phyloP scores from a whole-genome alignment of 805 yeast species.

The Starmerella vitae region DNA sequence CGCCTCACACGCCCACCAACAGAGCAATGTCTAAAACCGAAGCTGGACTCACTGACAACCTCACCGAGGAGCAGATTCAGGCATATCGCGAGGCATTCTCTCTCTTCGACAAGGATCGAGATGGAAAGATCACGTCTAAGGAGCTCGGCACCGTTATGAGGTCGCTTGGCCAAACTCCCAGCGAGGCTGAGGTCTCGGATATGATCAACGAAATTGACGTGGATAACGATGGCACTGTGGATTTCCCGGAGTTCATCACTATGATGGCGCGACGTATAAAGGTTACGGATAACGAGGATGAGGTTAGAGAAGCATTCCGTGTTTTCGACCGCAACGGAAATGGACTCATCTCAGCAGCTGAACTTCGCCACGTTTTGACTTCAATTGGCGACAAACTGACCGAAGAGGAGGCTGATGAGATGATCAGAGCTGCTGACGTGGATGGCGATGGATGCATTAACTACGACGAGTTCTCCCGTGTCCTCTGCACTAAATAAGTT shows the following conservation, averaged over 20 bases:
- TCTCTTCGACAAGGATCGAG: slow-evolving; percentile 89
- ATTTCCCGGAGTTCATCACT: slow-evolving; percentile 68
- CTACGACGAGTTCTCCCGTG: slow-evolving; percentile 89
- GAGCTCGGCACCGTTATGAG: slow-evolving; percentile 98
- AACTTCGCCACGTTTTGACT: slow-evolving; percentile 89
- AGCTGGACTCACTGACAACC: slow-evolving; percentile 45
- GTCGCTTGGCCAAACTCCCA: slow-evolving; percentile 94
- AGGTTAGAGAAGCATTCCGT: slow-evolving; percentile 92
- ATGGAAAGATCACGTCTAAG: slow-evolving; percentile 85
- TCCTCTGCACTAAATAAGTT: slow-evolving; percentile 33
- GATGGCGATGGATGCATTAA: slow-evolving; percentile 91
- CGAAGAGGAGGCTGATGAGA: slow-evolving; percentile 93
- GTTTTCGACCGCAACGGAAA: slow-evolving; percentile 91
- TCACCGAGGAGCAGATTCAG: slow-evolving; percentile 90
- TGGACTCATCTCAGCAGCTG: slow-evolving; percentile 93
- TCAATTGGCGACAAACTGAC: slow-evolving; percentile 93
- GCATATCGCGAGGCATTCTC: slow-evolving; percentile 98
- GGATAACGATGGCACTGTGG: slow-evolving; percentile 83
- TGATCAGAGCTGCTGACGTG: slow-evolving; percentile 90
- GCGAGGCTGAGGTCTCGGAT: slow-evolving; percentile 90
- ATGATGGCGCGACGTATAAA: slow-evolving; percentile 88
- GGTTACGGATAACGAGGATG: slow-evolving; percentile 95
- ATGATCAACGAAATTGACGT: slow-evolving; percentile 95
- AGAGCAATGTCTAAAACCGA: background rate
- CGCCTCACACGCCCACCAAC: no score